Conservation (phyloP, 2,329 filamentous ascomycete species). For the Coniochaeta sp. region DNA sequence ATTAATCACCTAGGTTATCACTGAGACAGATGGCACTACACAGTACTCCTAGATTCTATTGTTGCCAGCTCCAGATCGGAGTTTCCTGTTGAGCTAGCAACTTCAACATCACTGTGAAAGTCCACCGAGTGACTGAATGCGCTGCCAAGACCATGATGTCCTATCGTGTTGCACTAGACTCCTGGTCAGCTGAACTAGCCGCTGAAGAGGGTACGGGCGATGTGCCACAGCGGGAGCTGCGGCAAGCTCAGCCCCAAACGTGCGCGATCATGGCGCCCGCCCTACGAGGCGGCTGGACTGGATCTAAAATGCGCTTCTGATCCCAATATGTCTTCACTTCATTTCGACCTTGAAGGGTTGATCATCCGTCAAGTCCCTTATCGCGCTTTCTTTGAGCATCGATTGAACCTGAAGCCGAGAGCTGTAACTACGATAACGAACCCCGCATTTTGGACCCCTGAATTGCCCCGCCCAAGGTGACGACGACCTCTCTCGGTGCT, state of each 20-base stretch:
- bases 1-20: too few species aligned
- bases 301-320: background rate
- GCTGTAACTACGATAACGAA: background rate
- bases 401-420: background rate
- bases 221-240: background rate
- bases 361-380: too few species aligned
- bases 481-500: background rate
- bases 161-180: background rate
- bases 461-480: background rate
- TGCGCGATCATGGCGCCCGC: background rate
- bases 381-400: background rate
- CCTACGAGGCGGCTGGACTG: background rate
- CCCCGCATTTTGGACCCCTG: conserved; percentile 1
- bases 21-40: too few species aligned
- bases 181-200: background rate
- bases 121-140: too few species aligned
- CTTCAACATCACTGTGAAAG: too few species aligned
- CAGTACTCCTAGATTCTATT: too few species aligned
- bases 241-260: background rate
- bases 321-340: too few species aligned
- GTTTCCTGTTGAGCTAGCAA: too few species aligned
- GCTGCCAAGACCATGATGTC: background rate
- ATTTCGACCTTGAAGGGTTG: too few species aligned
- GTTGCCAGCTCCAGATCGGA: background rate
- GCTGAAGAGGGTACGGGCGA: background rate